Conservation (phyloP, 192 early-diverging fungal genomes). For the Backusella macrospora region DNA sequence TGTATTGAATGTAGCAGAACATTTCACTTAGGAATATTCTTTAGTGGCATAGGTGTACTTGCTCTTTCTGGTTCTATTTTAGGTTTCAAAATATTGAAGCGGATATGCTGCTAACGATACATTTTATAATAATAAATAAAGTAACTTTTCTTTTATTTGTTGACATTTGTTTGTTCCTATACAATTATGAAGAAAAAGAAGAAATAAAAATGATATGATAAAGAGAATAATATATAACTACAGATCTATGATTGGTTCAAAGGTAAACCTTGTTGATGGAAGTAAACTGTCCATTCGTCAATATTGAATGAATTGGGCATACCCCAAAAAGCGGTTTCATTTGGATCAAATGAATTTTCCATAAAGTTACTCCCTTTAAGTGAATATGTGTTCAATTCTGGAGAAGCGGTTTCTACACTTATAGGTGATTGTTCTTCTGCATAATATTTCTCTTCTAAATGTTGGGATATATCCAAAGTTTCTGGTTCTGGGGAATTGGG, state of each 20-base stretch:
- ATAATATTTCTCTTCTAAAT: constrained; percentile 4
- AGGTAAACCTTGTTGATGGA: constrained; percentile 30
- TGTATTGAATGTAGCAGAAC: not conserved
- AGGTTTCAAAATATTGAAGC: not conserved
- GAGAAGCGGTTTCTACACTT: constrained; percentile 6
- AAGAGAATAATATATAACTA: not conserved
- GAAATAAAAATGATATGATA: not conserved
- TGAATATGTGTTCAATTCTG: constrained; percentile 6
- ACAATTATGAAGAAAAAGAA: not conserved
- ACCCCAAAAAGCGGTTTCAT: constrained; percentile 42
- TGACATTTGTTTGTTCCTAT: not conserved
- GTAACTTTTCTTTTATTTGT: not conserved
- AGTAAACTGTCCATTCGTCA: constrained; percentile 43
- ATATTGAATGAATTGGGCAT: constrained; percentile 37
- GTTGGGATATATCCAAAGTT: not conserved
- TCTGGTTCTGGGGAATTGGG: constrained; percentile 35
- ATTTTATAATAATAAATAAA: not conserved
- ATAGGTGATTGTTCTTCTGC: not conserved
- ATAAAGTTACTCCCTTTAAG: not conserved
- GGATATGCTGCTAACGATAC: not conserved
- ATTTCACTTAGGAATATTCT: not conserved
- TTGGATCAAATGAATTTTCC: constrained; percentile 27
- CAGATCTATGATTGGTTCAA: not conserved
- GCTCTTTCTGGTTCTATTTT: not conserved
- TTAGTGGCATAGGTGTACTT: not conserved